These are phyloP conservation scores for Rhipidocladum racemiflorum DNA, from an alignment of 176 grass and related monocot species.

Conservation along the genomic window DNA sequence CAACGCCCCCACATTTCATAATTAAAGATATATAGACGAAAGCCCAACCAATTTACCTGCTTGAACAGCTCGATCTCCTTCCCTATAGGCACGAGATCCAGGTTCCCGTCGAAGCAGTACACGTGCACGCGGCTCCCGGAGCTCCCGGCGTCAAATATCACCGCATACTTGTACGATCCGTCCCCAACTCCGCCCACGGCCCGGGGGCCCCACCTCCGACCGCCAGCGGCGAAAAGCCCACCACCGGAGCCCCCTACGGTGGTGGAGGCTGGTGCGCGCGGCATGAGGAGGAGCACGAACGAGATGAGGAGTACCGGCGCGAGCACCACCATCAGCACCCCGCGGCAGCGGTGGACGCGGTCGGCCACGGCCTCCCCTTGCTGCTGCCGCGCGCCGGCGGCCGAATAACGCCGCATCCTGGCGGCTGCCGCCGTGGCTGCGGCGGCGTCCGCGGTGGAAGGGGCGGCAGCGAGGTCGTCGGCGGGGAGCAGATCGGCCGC, in stretches of 20 bases:
- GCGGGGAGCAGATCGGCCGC: constrained; percentile 57
- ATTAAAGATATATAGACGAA: constrained; percentile 19
- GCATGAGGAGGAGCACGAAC: constrained; percentile 72
- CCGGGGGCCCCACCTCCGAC: constrained; percentile 52
- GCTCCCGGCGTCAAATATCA: constrained; percentile 95
- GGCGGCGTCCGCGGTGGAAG: constrained; percentile 33
- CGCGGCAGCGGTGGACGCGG: constrained; percentile 69
- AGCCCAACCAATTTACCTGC: constrained; percentile 52
- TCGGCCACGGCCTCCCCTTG: constrained; percentile 56
- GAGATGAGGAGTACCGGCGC: constrained; percentile 67
- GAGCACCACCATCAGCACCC: constrained; percentile 64
- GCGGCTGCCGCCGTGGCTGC: constrained; percentile 14
- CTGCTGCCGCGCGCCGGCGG: constrained; percentile 35
- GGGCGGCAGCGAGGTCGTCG: constrained; percentile 36
- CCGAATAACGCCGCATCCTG: constrained; percentile 73
- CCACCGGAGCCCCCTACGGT: background rate
- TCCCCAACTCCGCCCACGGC: constrained; percentile 26
- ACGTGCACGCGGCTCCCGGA: constrained; percentile 97
- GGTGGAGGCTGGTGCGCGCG: constrained; percentile 35
- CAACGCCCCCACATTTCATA: constrained; percentile 6
- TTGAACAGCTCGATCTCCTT: constrained; percentile 86
- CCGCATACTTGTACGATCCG: constrained; percentile 63
- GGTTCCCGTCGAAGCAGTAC: constrained; percentile 74
- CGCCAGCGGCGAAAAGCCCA: constrained; percentile 20
- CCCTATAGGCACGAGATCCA: constrained; percentile 82